phyloP scores from a whole-genome alignment of 495 filamentous ascomycete species.

The Clohesyomyces aquaticus region DNA sequence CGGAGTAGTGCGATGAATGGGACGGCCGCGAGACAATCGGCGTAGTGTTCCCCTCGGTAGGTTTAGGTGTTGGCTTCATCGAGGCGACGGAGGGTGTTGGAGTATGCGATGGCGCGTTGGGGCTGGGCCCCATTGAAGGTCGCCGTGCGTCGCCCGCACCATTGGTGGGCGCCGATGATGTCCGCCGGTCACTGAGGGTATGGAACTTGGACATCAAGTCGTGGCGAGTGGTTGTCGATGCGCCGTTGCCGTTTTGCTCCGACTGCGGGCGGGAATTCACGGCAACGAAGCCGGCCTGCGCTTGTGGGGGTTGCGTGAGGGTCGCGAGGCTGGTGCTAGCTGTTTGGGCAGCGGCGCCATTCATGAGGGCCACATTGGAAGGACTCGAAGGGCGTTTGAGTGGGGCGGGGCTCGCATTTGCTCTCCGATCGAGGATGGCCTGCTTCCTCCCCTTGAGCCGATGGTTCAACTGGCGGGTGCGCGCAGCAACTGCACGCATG shows the following conservation, averaged over 20 bases:
- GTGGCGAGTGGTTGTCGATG: conserved; percentile 37
- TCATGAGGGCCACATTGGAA: conserved; percentile 45
- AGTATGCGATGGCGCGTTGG: conserved; percentile 14
- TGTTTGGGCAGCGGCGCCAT: conserved; percentile 35
- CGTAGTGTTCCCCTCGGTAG: conserved; percentile 1
- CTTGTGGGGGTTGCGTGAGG: conserved; percentile 42
- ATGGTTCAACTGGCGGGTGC: conserved; percentile 81
- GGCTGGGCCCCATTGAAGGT: conserved; percentile 15
- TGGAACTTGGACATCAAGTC: conserved; percentile 56
- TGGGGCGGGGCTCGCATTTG: conserved; percentile 36
- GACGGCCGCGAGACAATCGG: not conserved
- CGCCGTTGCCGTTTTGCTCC: conserved; percentile 38
- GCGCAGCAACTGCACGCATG: conserved; percentile 63
- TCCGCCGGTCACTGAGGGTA: conserved; percentile 56
- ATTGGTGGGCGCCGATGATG: conserved; percentile 25
- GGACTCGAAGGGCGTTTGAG: conserved; percentile 46
- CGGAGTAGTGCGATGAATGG: conserved; percentile 8
- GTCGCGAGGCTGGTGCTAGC: conserved; percentile 25
- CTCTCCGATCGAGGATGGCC: conserved; percentile 64
- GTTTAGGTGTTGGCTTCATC: conserved; percentile 11
- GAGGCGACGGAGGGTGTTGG: conserved; percentile 3
- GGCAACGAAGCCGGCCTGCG: conserved; percentile 61
- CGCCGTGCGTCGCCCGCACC: conserved; percentile 18
- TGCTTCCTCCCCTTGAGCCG: conserved; percentile 74
- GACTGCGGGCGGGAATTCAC: conserved; percentile 56